Percentiles rank a stretch among this genome's conserved stretches.
Conservation (phyloP, 116 monocot species). For the Dioscorea cayenensis region DNA sequence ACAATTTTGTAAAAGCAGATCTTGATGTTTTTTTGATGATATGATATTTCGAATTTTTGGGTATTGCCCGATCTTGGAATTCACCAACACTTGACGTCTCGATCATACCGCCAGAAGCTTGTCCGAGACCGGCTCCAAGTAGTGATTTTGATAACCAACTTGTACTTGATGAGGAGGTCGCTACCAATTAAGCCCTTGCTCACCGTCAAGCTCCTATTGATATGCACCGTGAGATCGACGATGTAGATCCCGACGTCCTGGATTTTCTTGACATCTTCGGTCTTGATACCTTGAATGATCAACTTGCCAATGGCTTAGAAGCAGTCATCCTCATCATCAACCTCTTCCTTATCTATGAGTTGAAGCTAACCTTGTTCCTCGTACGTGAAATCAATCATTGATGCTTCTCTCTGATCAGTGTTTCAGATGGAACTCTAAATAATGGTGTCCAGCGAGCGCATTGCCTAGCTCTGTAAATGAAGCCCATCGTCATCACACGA, state of each 20-base stretch:
- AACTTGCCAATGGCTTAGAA: slow-evolving; percentile 93
- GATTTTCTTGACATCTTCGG: slow-evolving; percentile 98
- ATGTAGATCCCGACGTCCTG: slow-evolving; percentile 99
- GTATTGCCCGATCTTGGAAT: too few relatives aligned
- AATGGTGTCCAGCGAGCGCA: too few relatives aligned
- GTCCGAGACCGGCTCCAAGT: slow-evolving; percentile 91
- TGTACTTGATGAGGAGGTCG: slow-evolving; percentile 8
- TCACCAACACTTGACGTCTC: too few relatives aligned
- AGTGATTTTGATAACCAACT: slow-evolving; percentile 77
- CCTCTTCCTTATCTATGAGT: slow-evolving; percentile 67
- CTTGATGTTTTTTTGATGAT: too few relatives aligned
- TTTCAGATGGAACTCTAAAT: too few relatives aligned
- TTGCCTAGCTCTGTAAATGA: too few relatives aligned
- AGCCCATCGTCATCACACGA: too few relatives aligned
- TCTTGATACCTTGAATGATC: slow-evolving; percentile 94
- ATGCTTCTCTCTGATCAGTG: too few relatives aligned
- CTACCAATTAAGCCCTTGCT: background rate
- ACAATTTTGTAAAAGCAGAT: too few relatives aligned
- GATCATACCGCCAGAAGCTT: slow-evolving; percentile 86
- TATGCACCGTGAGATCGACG: slow-evolving; percentile 99
- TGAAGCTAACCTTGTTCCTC: slow-evolving; percentile 85
- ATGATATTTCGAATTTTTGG: too few relatives aligned
- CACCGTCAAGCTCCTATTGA: slow-evolving; percentile 42
- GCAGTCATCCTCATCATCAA: slow-evolving; percentile 78
- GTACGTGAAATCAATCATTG: too few relatives aligned